Conservation (phyloP, 2,329 filamentous ascomycete genomes). For the Chaetomium olivaceum region DNA sequence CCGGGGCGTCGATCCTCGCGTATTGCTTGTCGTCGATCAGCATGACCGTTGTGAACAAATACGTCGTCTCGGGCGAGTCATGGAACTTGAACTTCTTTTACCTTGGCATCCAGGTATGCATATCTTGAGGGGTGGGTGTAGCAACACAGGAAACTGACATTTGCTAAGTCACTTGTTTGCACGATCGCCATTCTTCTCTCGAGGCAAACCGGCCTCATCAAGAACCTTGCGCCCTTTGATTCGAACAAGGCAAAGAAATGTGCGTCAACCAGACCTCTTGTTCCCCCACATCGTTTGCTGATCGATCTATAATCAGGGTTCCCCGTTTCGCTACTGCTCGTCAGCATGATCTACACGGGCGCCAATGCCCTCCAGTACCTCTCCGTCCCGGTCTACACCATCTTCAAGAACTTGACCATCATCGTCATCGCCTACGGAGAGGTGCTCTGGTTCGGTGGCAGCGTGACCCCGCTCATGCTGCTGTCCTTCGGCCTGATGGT, state of each 20-base stretch:
- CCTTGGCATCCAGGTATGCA: conserved; percentile 83
- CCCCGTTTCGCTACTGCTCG: conserved; percentile 89
- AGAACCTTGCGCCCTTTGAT: conserved; percentile 79
- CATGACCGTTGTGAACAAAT: conserved; percentile 99
- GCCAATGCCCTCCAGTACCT: conserved; percentile 95
- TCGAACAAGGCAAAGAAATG: conserved; percentile 88
- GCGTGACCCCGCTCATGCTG: conserved; percentile 80
- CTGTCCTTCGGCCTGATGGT: conserved; percentile 98
- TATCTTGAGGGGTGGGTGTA: neutral
- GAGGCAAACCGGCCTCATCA: conserved; percentile 81
- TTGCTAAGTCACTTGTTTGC: conserved; percentile 84
- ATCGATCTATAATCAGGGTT: conserved; percentile 65
- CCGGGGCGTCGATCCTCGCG: conserved; percentile 75
- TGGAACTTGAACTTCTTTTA: conserved; percentile 99
- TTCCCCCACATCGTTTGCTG: neutral
- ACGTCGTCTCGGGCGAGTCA: conserved; percentile 82
- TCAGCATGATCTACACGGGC: conserved; percentile 98
- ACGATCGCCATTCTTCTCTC: conserved; percentile 79
- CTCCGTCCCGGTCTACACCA: conserved; percentile 97
- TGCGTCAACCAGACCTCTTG: conserved; percentile 46
- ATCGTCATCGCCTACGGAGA: conserved; percentile 98
- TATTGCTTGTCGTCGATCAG: conserved; percentile 97
- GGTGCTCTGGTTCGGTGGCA: conserved; percentile 96
- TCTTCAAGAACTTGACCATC: conserved; percentile 99
- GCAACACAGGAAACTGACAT: neutral